A percentile compares a stretch with the other conserved stretches of the same genome.
phyloP scores from a whole-genome alignment of 768 basidiomycete genomes.

The Tephrocybe sp. region DNA sequence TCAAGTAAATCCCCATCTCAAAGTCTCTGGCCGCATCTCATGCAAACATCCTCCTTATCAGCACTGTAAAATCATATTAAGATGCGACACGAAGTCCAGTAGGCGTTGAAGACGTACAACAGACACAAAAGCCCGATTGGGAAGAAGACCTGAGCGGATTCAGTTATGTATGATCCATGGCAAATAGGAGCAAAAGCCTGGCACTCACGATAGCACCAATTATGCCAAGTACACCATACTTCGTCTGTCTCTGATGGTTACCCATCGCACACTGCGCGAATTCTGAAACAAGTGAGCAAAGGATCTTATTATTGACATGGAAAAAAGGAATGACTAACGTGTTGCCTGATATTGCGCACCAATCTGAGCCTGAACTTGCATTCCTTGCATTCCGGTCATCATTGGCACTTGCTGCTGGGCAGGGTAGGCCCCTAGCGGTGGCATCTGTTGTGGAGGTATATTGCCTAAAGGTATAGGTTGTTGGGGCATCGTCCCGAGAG shows the following conservation, averaged over 20 bases:
- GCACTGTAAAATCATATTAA: neutral
- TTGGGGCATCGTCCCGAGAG: neutral
- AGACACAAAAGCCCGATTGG: slow-evolving; percentile 25
- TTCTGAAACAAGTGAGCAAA: slow-evolving; percentile 13
- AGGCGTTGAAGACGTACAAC: slow-evolving; percentile 13
- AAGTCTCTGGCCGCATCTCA: slow-evolving; percentile 11
- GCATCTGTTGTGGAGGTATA: neutral
- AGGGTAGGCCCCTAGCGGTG: neutral
- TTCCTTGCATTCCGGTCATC: no score
- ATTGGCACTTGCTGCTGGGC: neutral
- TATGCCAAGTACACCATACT: slow-evolving; percentile 23
- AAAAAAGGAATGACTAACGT: slow-evolving; percentile 12
- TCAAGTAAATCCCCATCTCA: neutral
- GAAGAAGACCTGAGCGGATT: slow-evolving; percentile 19
- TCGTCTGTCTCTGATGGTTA: slow-evolving; percentile 22
- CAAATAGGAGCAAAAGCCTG: neutral
- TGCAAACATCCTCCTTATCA: slow-evolving; percentile 12
- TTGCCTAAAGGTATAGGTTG: neutral
- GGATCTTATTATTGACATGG: neutral
- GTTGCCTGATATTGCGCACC: slow-evolving; percentile 14
- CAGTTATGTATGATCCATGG: neutral
- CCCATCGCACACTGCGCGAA: slow-evolving; percentile 21
- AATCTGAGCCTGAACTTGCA: slow-evolving; percentile 6
- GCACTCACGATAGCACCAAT: slow-evolving; percentile 25
- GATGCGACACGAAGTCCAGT: neutral